These are phyloP conservation scores for Croton laevigatus DNA, from an alignment of 441 rosid species.

Conservation along the genomic window DNA sequence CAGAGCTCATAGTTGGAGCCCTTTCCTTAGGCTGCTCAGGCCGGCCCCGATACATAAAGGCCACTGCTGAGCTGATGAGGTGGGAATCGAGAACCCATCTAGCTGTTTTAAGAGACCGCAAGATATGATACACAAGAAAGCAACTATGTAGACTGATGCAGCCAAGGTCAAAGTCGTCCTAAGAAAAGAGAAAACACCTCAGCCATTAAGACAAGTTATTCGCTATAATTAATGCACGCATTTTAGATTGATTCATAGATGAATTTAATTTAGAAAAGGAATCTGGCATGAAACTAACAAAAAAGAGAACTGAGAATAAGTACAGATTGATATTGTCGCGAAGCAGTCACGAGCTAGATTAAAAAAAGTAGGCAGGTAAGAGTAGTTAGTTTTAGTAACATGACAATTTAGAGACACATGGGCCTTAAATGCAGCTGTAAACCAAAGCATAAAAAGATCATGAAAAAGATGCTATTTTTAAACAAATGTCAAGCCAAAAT, in stretches of 20 bases:
- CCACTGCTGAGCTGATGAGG: conserved; percentile 97
- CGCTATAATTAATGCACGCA: not conserved
- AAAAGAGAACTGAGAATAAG: conserved; percentile 7
- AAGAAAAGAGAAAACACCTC: not conserved
- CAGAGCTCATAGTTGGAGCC: conserved; percentile 89
- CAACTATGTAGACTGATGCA: conserved; percentile 19
- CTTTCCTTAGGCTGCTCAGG: conserved; percentile 98
- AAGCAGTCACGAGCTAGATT: not conserved
- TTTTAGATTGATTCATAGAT: not conserved
- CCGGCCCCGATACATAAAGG: conserved; percentile 89
- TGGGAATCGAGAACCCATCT: conserved; percentile 94
- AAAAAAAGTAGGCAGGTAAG: not conserved
- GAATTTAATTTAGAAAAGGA: not conserved
- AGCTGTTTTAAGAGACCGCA: conserved; percentile 27
- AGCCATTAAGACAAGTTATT: conserved; percentile 4
- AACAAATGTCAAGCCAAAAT: conserved; percentile 5
- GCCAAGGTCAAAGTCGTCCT: conserved; percentile 33
- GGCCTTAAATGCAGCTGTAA: not conserved
- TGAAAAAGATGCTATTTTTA: not conserved
- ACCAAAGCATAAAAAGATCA: not conserved
- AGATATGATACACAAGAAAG: conserved; percentile 17
- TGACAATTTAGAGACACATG: not conserved
- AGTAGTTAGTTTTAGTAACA: not conserved
- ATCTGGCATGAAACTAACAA: not conserved
- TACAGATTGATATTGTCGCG: not conserved